phyloP scores from a whole-genome alignment of 768 basidiomycete genomes.

The Psilocybe subaeruginosa region DNA sequence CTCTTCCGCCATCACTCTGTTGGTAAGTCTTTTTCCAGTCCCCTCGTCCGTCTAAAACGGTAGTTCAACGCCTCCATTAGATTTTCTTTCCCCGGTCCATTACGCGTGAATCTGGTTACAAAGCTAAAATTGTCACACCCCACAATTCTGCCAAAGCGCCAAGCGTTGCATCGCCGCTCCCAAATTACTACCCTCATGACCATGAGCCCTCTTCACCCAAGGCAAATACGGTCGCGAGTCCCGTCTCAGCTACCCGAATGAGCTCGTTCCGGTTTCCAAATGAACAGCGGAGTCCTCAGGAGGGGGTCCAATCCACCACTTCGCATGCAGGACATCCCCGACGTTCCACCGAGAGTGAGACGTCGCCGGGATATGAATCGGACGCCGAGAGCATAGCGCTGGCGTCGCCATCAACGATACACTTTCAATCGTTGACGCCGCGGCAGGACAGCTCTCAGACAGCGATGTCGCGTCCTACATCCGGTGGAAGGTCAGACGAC shows the following conservation, averaged over 20 bases:
- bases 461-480: conserved; percentile 24
- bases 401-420: conserved; percentile 25
- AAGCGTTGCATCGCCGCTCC: conserved; percentile 26
- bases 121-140: conserved; percentile 38
- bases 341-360: conserved; percentile 30
- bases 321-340: conserved; percentile 17
- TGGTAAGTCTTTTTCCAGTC: conserved; percentile 46
- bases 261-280: conserved; percentile 27
- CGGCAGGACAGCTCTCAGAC: conserved; percentile 21
- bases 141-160: conserved; percentile 31
- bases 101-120: conserved; percentile 65
- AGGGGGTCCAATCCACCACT: conserved; percentile 7
- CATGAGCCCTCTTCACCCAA: conserved; percentile 17
- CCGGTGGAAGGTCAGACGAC: conserved; percentile 32
- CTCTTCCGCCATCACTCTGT: conserved; percentile 79
- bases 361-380: conserved; percentile 43
- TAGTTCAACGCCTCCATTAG: conserved; percentile 32
- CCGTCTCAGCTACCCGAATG: conserved; percentile 20
- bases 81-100: conserved; percentile 82
- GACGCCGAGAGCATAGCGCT: conserved; percentile 29
- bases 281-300: conserved; percentile 13
- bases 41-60: not conserved
- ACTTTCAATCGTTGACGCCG: conserved; percentile 16
- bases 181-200: conserved; percentile 26
- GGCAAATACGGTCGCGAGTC: conserved; percentile 15